phyloP scores from a whole-genome alignment of 1,284 basidiomycete species.

The Volvariella volvacea region DNA sequence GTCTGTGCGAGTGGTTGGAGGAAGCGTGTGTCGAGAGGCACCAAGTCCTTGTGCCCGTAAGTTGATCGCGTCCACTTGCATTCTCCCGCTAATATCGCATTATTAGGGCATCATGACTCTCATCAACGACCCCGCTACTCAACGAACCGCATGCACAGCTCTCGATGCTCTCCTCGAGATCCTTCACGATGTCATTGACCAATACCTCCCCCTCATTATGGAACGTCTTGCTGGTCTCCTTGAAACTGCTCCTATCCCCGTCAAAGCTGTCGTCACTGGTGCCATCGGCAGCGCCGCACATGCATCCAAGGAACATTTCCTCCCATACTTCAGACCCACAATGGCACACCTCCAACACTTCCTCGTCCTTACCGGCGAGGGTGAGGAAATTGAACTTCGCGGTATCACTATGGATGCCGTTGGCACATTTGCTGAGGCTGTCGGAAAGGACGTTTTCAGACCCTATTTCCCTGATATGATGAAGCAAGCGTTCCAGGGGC shows the following conservation, averaged over 20 bases:
- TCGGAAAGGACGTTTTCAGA: slow-evolving; percentile 90
- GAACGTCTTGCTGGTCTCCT: slow-evolving; percentile 87
- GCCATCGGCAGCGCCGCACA: slow-evolving; percentile 98
- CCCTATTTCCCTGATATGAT: slow-evolving; percentile 96
- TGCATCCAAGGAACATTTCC: slow-evolving; percentile 90
- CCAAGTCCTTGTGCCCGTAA: slow-evolving; percentile 77
- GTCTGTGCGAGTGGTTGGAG: slow-evolving; percentile 96
- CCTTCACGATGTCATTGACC: slow-evolving; percentile 83
- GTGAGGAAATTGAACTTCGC: slow-evolving; percentile 89
- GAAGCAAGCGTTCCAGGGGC: slow-evolving; percentile 90
- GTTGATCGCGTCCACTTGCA: slow-evolving; percentile 20
- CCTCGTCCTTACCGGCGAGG: slow-evolving; percentile 75
- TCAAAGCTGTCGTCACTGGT: slow-evolving; percentile 96
- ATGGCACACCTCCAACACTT: slow-evolving; percentile 90
- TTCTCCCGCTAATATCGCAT: slow-evolving; percentile 5
- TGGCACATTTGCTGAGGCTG: slow-evolving; percentile 96
- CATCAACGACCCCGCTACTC: slow-evolving; percentile 84
- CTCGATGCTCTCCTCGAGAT: slow-evolving; percentile 97
- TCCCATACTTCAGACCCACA: slow-evolving; percentile 92
- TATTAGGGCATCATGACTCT: slow-evolving; percentile 80
- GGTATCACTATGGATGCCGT: slow-evolving; percentile 98
- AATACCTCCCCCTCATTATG: slow-evolving; percentile 95
- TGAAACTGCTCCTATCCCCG: slow-evolving; percentile 76
- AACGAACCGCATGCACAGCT: slow-evolving; percentile 90
- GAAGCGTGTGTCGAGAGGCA: slow-evolving; percentile 90